Evolutionary conservation across 371 early-diverging fungal species (phyloP).

Genomic region (Mortierella sp.): DNA sequence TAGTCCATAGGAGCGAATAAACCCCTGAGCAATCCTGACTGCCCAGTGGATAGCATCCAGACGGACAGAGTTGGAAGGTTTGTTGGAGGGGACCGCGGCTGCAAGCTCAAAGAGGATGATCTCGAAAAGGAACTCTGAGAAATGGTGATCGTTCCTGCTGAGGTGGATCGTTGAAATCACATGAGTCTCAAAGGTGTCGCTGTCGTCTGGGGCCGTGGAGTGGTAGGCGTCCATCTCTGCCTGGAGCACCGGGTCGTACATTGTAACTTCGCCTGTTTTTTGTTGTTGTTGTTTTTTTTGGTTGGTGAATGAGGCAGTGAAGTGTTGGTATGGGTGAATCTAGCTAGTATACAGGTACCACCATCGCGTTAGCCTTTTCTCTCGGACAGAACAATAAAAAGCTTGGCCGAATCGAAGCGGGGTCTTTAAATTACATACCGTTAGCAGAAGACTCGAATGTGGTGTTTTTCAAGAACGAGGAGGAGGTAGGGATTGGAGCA

Average conservation of each 20-base stretch:
- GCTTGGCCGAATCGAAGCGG: neutral
- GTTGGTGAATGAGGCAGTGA: neutral
- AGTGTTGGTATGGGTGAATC: neutral
- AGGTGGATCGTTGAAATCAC: constrained; percentile 12
- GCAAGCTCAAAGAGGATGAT: constrained; percentile 45
- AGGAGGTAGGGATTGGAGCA: neutral
- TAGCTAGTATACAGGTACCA: neutral
- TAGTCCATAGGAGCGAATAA: constrained; percentile 10
- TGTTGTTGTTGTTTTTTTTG: neutral
- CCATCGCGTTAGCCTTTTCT: neutral
- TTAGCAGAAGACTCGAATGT: neutral
- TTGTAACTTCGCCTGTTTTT: neutral
- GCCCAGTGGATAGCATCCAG: constrained; percentile 12
- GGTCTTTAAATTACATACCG: neutral
- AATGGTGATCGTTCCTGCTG: constrained; percentile 34
- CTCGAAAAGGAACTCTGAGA: constrained; percentile 44
- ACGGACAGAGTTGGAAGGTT: neutral
- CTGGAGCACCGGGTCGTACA: constrained; percentile 1
- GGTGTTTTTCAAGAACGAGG: neutral
- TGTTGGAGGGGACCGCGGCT: constrained; percentile 12
- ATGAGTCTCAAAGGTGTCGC: constrained; percentile 6
- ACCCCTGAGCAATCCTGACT: neutral
- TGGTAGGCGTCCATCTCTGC: neutral
- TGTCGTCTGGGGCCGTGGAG: neutral
- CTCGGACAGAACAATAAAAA: neutral